A percentile compares a stretch with the other conserved stretches of the same genome.
Conservation (phyloP, 768 basidiomycete species). For the Hypsizygus marmoreus region DNA sequence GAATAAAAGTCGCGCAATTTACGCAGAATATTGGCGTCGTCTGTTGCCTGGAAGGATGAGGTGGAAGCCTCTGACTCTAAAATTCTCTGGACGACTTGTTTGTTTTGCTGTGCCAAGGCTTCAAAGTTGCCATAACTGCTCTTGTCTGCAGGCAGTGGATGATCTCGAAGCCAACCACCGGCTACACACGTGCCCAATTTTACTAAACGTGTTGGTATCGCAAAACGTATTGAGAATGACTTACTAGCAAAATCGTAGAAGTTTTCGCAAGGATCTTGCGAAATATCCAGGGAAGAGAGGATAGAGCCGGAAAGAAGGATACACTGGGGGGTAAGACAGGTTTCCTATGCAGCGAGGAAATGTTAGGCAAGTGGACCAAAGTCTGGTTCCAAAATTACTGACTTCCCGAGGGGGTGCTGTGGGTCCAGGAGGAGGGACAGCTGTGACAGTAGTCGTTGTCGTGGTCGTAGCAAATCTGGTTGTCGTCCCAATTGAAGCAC, state of each 20-base stretch:
- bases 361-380: neutral
- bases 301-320: slow-evolving; percentile 83
- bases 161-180: slow-evolving; percentile 82
- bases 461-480: slow-evolving; percentile 32
- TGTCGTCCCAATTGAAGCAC: slow-evolving; percentile 28
- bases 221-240: slow-evolving; percentile 33
- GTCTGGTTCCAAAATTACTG: slow-evolving; percentile 9
- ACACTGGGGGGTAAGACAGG: slow-evolving; percentile 79
- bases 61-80: slow-evolving; percentile 53
- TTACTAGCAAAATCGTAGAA: slow-evolving; percentile 92
- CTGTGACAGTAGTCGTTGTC: slow-evolving; percentile 40
- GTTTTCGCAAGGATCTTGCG: slow-evolving; percentile 91
- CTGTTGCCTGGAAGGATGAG: slow-evolving; percentile 38
- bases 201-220: too few species aligned
- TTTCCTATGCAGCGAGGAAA: slow-evolving; percentile 40
- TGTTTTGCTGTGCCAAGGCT: slow-evolving; percentile 71
- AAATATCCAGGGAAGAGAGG: slow-evolving; percentile 74
- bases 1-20: slow-evolving; percentile 75
- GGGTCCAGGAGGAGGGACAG: slow-evolving; percentile 50
- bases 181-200: too few species aligned
- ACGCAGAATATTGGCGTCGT: slow-evolving; percentile 50
- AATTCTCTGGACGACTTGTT: slow-evolving; percentile 73
- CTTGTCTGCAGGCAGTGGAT: slow-evolving; percentile 89
- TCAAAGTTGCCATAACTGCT: slow-evolving; percentile 73
- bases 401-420: slow-evolving; percentile 58